phyloP scores from a whole-genome alignment of 2,329 filamentous ascomycete genomes.

The Arachnopeziza araneosa region DNA sequence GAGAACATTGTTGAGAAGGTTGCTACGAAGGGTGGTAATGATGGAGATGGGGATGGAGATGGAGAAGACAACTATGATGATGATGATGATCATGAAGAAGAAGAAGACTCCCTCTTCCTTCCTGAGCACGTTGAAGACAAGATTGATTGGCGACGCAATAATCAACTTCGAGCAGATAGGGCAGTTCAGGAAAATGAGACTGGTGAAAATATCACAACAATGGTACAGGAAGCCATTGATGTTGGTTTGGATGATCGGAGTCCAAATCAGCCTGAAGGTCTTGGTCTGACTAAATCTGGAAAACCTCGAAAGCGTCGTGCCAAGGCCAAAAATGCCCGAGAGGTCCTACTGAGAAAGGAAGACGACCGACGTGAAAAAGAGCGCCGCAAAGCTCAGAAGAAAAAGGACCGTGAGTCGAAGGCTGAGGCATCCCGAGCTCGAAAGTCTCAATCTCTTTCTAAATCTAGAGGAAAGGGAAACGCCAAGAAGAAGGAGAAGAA shows the following conservation, averaged over 20 bases:
- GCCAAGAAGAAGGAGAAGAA: neutral
- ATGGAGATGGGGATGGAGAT: no score
- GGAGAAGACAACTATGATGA: neutral
- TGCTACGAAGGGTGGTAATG: constrained; percentile 1
- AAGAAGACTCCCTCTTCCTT: constrained; percentile 1
- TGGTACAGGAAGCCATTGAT: constrained; percentile 13
- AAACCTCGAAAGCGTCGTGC: constrained; percentile 16
- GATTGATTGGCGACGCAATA: neutral
- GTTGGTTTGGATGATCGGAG: neutral
- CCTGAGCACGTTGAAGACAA: neutral
- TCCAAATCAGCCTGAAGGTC: neutral
- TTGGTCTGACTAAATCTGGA: neutral
- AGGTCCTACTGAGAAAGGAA: constrained; percentile 5
- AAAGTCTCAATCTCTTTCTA: neutral
- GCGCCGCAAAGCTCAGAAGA: constrained; percentile 16
- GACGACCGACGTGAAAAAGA: constrained; percentile 14
- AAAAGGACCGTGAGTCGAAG: constrained; percentile 7
- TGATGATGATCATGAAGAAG: constrained; percentile 6
- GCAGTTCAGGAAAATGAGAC: no score
- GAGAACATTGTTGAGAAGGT: neutral
- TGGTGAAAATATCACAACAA: neutral
- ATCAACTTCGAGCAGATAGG: neutral
- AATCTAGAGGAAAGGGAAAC: constrained; percentile 2
- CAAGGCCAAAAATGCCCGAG: constrained; percentile 16
- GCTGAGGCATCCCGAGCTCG: neutral